phyloP scores from a whole-genome alignment of 208 protist species.

The Strigomonas culicis region DNA sequence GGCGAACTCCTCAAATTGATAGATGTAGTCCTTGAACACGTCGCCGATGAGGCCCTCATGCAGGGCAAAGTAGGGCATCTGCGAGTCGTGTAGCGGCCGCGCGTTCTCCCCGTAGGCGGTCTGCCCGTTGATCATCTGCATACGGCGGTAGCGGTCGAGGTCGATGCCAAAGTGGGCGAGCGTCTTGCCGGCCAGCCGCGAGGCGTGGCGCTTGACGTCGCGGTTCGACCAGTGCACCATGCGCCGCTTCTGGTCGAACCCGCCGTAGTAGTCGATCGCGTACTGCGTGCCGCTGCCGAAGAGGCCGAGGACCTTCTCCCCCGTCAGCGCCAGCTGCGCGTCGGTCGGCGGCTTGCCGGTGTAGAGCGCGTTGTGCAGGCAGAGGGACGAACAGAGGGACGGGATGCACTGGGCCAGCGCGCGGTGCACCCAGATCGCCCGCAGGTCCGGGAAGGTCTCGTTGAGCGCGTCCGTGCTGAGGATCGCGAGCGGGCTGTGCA shows the following conservation, averaged over 20 bases:
- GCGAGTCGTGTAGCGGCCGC: conserved; percentile 77
- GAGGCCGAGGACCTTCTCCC: conserved; percentile 86
- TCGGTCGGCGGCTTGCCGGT: conserved; percentile 85
- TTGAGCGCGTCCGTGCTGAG: conserved; percentile 59
- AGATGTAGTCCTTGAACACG: conserved; percentile 79
- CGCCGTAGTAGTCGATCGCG: conserved; percentile 76
- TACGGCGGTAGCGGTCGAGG: conserved; percentile 79
- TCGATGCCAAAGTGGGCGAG: conserved; percentile 83
- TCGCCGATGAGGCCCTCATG: conserved; percentile 81
- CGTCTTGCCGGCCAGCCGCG: conserved; percentile 79
- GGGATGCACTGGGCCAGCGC: conserved; percentile 80
- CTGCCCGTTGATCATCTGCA: conserved; percentile 88
- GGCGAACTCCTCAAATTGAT: conserved; percentile 91
- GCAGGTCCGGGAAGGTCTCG: conserved; percentile 71
- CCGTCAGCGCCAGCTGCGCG: conserved; percentile 70
- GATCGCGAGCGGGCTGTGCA: conserved; percentile 85
- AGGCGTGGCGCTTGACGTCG: conserved; percentile 80
- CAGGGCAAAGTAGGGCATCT: conserved; percentile 88
- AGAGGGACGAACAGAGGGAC: conserved; percentile 82
- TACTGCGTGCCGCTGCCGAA: conserved; percentile 86
- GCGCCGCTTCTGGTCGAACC: conserved; percentile 68
- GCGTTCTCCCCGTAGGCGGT: conserved; percentile 76
- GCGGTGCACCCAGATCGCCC: conserved; percentile 84
- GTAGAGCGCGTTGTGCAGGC: conserved; percentile 85
- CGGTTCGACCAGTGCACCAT: conserved; percentile 91